Conservation (phyloP, 495 filamentous ascomycete species). For the Penicillium malachiteum region DNA sequence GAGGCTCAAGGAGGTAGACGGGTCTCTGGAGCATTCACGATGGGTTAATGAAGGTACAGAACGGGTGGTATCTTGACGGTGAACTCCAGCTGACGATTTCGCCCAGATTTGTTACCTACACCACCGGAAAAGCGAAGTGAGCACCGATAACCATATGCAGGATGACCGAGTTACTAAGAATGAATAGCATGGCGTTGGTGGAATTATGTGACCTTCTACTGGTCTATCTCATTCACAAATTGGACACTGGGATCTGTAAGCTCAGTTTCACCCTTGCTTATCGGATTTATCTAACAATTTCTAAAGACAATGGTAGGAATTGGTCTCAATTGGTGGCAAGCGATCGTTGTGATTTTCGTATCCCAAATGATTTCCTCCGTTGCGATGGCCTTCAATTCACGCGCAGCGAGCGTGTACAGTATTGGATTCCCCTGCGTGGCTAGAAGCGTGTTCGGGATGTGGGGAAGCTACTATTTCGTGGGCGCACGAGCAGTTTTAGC, state of each 20-base stretch:
- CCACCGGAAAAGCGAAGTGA: slow-evolving; percentile 6
- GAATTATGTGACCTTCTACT: slow-evolving; percentile 8
- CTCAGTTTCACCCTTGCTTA: not conserved
- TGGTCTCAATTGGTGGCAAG: slow-evolving; percentile 7
- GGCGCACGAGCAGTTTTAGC: slow-evolving; percentile 2
- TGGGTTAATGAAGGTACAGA: slow-evolving; percentile 8
- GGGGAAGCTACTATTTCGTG: slow-evolving; percentile 6
- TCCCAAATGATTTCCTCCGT: slow-evolving; percentile 4
- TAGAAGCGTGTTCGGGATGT: slow-evolving; percentile 7
- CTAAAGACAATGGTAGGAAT: slow-evolving; percentile 3
- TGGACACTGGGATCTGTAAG: slow-evolving; percentile 7
- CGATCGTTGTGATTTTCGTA: slow-evolving; percentile 4
- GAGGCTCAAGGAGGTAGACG: slow-evolving; percentile 2
- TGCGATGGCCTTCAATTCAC: slow-evolving; percentile 5
- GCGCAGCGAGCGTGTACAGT: not conserved
- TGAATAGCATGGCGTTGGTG: slow-evolving; percentile 6
- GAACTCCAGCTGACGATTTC: not conserved
- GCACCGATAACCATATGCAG: not conserved
- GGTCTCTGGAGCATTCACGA: not conserved
- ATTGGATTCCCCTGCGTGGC: slow-evolving; percentile 3
- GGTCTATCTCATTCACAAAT: slow-evolving; percentile 6
- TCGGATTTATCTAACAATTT: not conserved
- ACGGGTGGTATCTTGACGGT: too few species aligned
- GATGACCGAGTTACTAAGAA: not conserved
- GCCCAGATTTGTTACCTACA: slow-evolving; percentile 2